A percentile compares a stretch with the other conserved stretches of the same genome.
Evolutionary conservation across 2,329 filamentous ascomycete species (phyloP).

Genomic region (Arachnomyces sp.): DNA sequence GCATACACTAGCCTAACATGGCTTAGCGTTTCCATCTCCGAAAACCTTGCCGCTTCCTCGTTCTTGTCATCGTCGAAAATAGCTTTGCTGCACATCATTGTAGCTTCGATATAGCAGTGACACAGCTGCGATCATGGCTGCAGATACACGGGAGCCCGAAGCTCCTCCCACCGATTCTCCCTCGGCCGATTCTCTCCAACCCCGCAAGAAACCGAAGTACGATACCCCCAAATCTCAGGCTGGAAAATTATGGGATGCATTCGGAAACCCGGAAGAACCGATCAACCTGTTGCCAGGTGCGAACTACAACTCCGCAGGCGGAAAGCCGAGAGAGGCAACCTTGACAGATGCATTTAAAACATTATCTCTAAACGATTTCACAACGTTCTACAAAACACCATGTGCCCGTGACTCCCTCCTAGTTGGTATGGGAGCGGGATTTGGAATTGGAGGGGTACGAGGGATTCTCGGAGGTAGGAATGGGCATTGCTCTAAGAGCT

Average conservation of each 20-base stretch:
- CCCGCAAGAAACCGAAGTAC: conserved; percentile 30
- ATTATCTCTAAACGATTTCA: conserved; percentile 46
- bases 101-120: neutral
- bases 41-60: no score
- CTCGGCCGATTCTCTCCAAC: no score
- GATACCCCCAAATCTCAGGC: conserved; percentile 39
- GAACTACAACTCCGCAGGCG: conserved; percentile 55
- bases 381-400: conserved; percentile 65
- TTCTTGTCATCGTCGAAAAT: neutral
- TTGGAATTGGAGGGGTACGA: conserved; percentile 65
- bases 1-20: no score
- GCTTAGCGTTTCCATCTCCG: no score
- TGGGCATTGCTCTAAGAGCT: conserved; percentile 8
- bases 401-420: conserved; percentile 79
- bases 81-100: conserved; percentile 1
- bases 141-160: conserved; percentile 28
- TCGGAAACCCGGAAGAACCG: conserved; percentile 41
- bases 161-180: conserved; percentile 1
- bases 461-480: conserved; percentile 66
- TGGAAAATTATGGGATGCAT: conserved; percentile 42
- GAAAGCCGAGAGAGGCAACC: conserved; percentile 35
- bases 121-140: conserved; percentile 28
- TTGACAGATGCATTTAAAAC: conserved; percentile 35
- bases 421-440: conserved; percentile 73
- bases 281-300: conserved; percentile 51